phyloP scores from a whole-genome alignment of 495 filamentous ascomycete species.

The Mytilinidion resinicola region DNA sequence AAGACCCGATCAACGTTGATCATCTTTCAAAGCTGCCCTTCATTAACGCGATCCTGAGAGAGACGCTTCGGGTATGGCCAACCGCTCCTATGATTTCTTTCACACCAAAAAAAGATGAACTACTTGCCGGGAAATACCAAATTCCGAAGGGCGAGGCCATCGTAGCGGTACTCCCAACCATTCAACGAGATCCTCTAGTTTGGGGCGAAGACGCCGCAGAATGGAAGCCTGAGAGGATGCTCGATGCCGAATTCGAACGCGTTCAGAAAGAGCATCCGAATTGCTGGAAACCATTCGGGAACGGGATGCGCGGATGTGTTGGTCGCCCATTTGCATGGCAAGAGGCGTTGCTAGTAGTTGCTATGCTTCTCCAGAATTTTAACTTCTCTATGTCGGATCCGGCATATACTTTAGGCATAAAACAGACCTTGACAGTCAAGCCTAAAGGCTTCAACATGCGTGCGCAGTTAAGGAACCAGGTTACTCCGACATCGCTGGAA shows the following conservation, averaged over 20 bases:
- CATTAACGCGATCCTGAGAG: slow-evolving; percentile 57
- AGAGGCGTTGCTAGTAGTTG: slow-evolving; percentile 48
- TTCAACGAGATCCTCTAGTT: slow-evolving; percentile 62
- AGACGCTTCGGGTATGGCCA: slow-evolving; percentile 61
- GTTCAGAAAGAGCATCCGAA: slow-evolving; percentile 43
- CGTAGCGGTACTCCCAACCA: slow-evolving; percentile 51
- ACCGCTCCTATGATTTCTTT: slow-evolving; percentile 55
- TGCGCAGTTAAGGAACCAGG: slow-evolving; percentile 49
- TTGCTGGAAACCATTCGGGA: slow-evolving; percentile 59
- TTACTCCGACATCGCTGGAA: slow-evolving; percentile 54
- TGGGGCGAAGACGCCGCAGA: slow-evolving; percentile 49
- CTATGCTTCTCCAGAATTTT: slow-evolving; percentile 57
- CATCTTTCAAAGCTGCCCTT: slow-evolving; percentile 63
- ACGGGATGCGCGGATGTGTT: slow-evolving; percentile 47
- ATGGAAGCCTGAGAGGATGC: slow-evolving; percentile 59
- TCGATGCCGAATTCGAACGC: slow-evolving; percentile 49
- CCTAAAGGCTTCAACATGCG: slow-evolving; percentile 67
- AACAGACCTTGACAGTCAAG: slow-evolving; percentile 70
- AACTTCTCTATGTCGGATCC: slow-evolving; percentile 50
- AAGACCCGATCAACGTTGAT: slow-evolving; percentile 55
- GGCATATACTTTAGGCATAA: too few relatives aligned
- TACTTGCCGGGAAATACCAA: slow-evolving; percentile 59
- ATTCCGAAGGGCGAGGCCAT: slow-evolving; percentile 55
- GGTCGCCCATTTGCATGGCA: slow-evolving; percentile 61
- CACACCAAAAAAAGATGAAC: slow-evolving; percentile 46